Conservation (phyloP, 75 land plant species). For the Sequoiadendron giganteum region DNA sequence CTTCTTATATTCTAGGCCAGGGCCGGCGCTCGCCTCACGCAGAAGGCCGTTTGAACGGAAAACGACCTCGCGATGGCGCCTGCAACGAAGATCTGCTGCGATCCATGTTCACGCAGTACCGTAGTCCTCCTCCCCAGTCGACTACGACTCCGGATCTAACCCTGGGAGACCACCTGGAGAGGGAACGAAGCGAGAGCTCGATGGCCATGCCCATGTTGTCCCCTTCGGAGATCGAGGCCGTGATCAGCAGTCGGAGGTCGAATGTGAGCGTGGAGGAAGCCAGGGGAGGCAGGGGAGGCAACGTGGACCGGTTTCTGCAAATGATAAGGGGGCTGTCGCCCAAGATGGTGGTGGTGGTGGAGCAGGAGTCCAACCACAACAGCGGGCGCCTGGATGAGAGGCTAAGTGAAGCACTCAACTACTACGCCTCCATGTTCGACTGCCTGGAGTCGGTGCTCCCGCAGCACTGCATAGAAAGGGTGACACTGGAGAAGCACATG, state of each 20-base stretch:
- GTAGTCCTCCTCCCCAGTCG: not conserved
- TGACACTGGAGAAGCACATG: slow-evolving; percentile 62
- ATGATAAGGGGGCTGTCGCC: slow-evolving; percentile 58
- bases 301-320: slow-evolving; percentile 41
- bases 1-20: slow-evolving; percentile 26
- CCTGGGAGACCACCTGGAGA: not conserved
- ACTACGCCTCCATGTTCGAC: slow-evolving; percentile 79
- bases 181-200: not conserved
- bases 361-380: slow-evolving; percentile 91
- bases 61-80: not conserved
- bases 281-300: slow-evolving; percentile 2
- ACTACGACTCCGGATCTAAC: not conserved
- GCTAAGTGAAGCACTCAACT: slow-evolving; percentile 60
- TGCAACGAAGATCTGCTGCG: not conserved
- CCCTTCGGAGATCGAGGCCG: not conserved
- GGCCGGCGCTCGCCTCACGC: not conserved
- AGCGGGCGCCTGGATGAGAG: slow-evolving; percentile 55
- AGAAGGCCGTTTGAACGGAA: not conserved
- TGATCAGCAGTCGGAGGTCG: not conserved
- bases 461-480: slow-evolving; percentile 55
- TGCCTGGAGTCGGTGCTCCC: slow-evolving; percentile 66
- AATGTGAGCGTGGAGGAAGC: not conserved
- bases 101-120: not conserved
- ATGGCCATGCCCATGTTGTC: not conserved
- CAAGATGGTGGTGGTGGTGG: slow-evolving; percentile 74